Base-by-base conservation (phyloP, 1,284 basidiomycete genomes). In the Boletus semigastroideus region DNA sequence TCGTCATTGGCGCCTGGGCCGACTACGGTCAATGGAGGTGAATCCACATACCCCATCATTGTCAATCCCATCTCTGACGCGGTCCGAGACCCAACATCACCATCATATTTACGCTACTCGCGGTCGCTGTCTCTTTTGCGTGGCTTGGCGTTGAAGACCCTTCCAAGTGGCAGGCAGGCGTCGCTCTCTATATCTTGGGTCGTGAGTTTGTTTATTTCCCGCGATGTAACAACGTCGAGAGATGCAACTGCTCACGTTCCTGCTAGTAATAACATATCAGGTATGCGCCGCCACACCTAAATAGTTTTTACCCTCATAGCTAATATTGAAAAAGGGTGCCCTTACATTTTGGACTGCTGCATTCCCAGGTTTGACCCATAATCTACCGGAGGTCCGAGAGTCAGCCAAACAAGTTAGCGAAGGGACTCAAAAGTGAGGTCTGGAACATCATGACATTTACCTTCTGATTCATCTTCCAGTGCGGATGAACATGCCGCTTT, bases 331-430 rank as follows among this genome's bases (percentile, higher is more conserved):
- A 0, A 49, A 86, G 80, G 82, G 86, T 51, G 77, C 85, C 25
- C 68, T 92, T 42, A 90, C 87, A 1, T 90, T 90, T 68, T 92
- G 88, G 88, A 90, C 88, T 0, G 89, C 90, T 8, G 90, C 90
- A 4, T 92, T 93, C 65, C 89, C 90, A 1, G 86, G 86, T 13
- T 75, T 92, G 10, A 85, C 86, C 19, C 76, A 84, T 16, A 80
- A 90, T 61, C 76, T 91, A 33, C 84, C 86, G 0, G 83, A 90
- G 61, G 82, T 92, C 41, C 76, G 76, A 62, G 64, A 71, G 46
- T 86, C 83, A 2, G 66, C 74, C 3, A 54, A 54, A 4, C 68
- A 77, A 45, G 74, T 71, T 4, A 67, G 70, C 42, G 54, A 63
- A 9, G 77, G 75, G 16, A 62, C 60, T 3, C 84, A 83, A 67